Base-by-base conservation (phyloP, 768 basidiomycete species). In the Cytidiella melzeri region DNA sequence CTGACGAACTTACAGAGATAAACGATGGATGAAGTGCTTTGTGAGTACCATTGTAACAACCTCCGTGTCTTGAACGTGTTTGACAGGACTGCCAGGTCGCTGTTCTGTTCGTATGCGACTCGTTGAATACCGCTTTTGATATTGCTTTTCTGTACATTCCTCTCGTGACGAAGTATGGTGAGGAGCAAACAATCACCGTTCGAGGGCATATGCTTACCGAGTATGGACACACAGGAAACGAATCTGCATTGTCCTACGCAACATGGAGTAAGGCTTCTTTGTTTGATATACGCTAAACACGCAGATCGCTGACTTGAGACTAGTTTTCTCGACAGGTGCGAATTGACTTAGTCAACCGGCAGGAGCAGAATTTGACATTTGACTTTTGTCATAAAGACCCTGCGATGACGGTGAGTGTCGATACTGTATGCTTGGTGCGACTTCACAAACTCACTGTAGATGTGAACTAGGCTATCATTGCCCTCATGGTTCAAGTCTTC, bases 61-160 rank as follows among this genome's bases (percentile, higher is more conserved):
- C 9, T 36, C 20, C 23, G 39, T 48, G 23, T 41, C 24, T 5
- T 20, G 19, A 3, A 5, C 4, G 39, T 2, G 18, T 10, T 26
- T 37, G 25, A 27, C 28, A n/a, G 25, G 6, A 5, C 23, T 20
- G 4, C n/a, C 27, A 79, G 73, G 71, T 76, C 36, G 44, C 55
- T 36, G 48, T 71, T 23, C 61, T 79, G 3, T 67, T 78, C 42
- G n/a, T 74, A 5, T 72, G 70, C 37, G 78, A 80, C 59, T 76
- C 75, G 0, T 53, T 73, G 24, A 77, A 77, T 52, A 67, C 72
- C 2, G 56, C 62, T 4, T 78, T 75, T 53, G 70, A 74, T 27
- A 61, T 71, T 18, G 54, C 67, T 1, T 74, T 75, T 53, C 53
- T 79, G 15, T 80, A 79, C 48, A 61, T 71, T 10, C 69, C 75